Percentiles rank a stretch among this genome's conserved stretches.
Conservation (phyloP, 495 filamentous ascomycete species). For the Immersiella caudata region DNA sequence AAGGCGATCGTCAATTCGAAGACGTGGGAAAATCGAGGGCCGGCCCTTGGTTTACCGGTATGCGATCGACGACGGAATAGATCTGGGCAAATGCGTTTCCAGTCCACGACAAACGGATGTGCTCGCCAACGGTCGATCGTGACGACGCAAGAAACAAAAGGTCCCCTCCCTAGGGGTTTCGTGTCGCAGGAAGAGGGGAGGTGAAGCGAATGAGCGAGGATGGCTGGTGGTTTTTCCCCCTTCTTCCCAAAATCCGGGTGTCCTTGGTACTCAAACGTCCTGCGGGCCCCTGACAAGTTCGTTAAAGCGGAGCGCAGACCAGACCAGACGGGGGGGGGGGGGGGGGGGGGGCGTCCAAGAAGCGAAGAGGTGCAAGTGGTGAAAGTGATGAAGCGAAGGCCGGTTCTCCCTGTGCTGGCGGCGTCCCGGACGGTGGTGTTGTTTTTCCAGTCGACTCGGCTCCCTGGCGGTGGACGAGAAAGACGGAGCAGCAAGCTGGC, state of each 20-base stretch:
- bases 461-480: slow-evolving; percentile 12
- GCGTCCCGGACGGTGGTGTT: slow-evolving; percentile 4
- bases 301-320: slow-evolving; percentile 14
- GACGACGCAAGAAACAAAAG: slow-evolving; percentile 31
- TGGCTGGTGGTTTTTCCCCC: slow-evolving; percentile 15
- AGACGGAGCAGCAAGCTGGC: slow-evolving; percentile 12
- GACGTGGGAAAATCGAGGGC: slow-evolving; percentile 32
- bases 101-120: slow-evolving; percentile 25
- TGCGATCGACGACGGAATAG: slow-evolving; percentile 41
- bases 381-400: background rate
- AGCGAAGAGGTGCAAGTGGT: background rate
- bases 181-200: slow-evolving; percentile 40
- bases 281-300: slow-evolving; percentile 30
- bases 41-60: slow-evolving; percentile 31
- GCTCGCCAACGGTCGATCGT: slow-evolving; percentile 30
- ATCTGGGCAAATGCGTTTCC: slow-evolving; percentile 29
- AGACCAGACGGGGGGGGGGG: background rate
- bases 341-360: background rate
- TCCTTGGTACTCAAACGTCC: slow-evolving; percentile 12
- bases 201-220: slow-evolving; percentile 25
- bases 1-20: background rate
- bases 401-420: slow-evolving; percentile 5
- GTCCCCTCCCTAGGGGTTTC: slow-evolving; percentile 27
- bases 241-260: slow-evolving; percentile 26
- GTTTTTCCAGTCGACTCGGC: slow-evolving; percentile 18